Base-by-base conservation (phyloP, 2,329 filamentous ascomycete genomes). In the Pseudocercospora crystallina region DNA sequence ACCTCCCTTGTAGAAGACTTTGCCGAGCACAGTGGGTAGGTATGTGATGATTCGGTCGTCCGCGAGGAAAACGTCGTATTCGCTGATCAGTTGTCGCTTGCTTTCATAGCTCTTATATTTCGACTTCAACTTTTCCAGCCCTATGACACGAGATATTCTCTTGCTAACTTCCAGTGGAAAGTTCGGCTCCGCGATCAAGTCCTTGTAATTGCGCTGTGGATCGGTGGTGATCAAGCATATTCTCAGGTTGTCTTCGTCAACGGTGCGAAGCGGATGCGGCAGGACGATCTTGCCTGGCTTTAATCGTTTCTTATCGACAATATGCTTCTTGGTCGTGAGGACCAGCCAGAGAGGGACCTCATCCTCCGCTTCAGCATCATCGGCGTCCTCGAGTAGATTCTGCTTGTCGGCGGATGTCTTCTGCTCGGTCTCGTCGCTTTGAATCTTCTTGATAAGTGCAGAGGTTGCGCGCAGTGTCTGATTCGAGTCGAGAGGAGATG, bases 61-160 rank as follows among this genome's bases (percentile, higher is more conserved):
- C 45, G 88, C 92, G 50, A 99, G 80, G 76, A 99, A 97, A 49
- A 97, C 76, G 69, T 97, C 94, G 71, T 96, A 90, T 71, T 96
- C 89, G 38, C 83, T 77, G 56, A 86, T 81, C 32, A 99, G 81
- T 71, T 94, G 89, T 58, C 94, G 81, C 71, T 89, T 85, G 46
- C 83, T 84, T 76, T 99, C 94, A 73, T 89, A 99, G 54, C 87
- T 83, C 76, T 87, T 85, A 80, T 87, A 96, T 76, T 94, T 92
- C 62, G 85, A 80, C 75, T 92, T 92, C 62, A 99, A 78, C 72
- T 97, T 95, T 63, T 80, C 80, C 60, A 91, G 76, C 63, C 90
- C 90, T 64, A 97, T 86, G 39, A 99, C 79, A 1, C 80, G 74
- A 45, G 70, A 69, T 43, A 81, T 74, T 44, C 74, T 76, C 55